phyloP scores from a whole-genome alignment of 495 filamentous ascomycete genomes.

The Xylaria sp. region DNA sequence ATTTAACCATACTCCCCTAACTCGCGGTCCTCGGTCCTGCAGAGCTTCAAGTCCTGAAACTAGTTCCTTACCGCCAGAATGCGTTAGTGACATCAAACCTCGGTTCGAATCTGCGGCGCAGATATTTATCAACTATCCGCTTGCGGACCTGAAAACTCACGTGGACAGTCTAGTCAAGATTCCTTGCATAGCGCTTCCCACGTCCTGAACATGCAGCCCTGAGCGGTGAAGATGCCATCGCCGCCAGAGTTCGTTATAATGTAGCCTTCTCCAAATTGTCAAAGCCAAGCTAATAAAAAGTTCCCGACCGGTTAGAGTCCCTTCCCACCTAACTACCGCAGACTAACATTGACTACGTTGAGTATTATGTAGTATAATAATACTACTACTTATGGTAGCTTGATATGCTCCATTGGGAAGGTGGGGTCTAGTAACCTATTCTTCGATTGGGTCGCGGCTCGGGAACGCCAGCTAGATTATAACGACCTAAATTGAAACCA shows the following conservation, averaged over 20 bases:
- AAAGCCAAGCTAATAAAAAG: not conserved
- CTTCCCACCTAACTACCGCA: too few species aligned
- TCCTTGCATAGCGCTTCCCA: constrained; percentile 30
- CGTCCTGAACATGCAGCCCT: constrained; percentile 37
- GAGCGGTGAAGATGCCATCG: constrained; percentile 37
- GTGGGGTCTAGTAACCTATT: not conserved
- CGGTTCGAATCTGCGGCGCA: not conserved
- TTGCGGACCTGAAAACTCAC: constrained; percentile 2
- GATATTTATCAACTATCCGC: not conserved
- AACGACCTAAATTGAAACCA: too few species aligned
- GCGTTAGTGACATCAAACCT: not conserved
- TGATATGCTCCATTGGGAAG: constrained; percentile 12
- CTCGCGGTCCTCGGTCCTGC: not conserved
- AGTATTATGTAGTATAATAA: too few species aligned
- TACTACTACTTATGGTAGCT: too few species aligned
- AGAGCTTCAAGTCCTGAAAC: constrained; percentile 18
- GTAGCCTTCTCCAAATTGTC: not conserved
- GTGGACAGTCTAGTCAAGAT: not conserved
- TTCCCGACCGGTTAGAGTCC: too few species aligned
- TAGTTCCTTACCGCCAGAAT: not conserved
- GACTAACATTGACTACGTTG: too few species aligned
- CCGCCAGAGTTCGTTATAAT: constrained; percentile 27
- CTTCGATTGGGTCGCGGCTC: not conserved
- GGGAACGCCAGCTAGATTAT: not conserved
- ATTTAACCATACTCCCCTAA: constrained; percentile 30